phyloP scores from a whole-genome alignment of 2,329 filamentous ascomycete genomes.

The Lecanicillium sp. region DNA sequence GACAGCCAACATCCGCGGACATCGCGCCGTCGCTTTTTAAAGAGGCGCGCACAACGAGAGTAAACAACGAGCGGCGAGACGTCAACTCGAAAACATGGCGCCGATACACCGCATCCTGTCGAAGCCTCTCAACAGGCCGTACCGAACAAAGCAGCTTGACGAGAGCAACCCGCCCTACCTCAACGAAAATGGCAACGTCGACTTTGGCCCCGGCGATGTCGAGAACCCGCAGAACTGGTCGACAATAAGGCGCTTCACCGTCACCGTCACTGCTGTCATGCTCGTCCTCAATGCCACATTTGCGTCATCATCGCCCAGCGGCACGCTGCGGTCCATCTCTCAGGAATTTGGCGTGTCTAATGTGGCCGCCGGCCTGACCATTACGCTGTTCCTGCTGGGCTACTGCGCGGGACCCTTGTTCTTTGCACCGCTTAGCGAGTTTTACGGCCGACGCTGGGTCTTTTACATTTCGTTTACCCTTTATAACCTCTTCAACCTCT shows the following conservation, averaged over 20 bases:
- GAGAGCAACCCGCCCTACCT: conserved; percentile 28
- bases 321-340: conserved; percentile 25
- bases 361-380: conserved; percentile 40
- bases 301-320: conserved; percentile 21
- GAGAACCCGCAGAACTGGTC: conserved; percentile 44
- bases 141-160: conserved; percentile 28
- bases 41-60: too few relatives aligned
- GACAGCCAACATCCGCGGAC: too few relatives aligned
- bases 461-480: conserved; percentile 41
- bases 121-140: conserved; percentile 35
- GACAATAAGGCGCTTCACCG: conserved; percentile 25
- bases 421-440: conserved; percentile 50
- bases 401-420: conserved; percentile 52
- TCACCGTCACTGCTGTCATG: conserved; percentile 34
- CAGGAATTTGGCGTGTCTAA: conserved; percentile 37
- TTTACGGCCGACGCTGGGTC: conserved; percentile 47
- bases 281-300: conserved; percentile 49
- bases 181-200: conserved; percentile 41
- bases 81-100: too few relatives aligned
- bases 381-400: conserved; percentile 46
- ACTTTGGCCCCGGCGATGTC: conserved; percentile 42
- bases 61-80: too few relatives aligned
- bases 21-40: too few relatives aligned
- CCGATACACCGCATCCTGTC: too few relatives aligned
- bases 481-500: conserved; percentile 43